Evolutionary conservation across 768 basidiomycete species (phyloP).

Genomic region (Hypholoma fasciculare): DNA sequence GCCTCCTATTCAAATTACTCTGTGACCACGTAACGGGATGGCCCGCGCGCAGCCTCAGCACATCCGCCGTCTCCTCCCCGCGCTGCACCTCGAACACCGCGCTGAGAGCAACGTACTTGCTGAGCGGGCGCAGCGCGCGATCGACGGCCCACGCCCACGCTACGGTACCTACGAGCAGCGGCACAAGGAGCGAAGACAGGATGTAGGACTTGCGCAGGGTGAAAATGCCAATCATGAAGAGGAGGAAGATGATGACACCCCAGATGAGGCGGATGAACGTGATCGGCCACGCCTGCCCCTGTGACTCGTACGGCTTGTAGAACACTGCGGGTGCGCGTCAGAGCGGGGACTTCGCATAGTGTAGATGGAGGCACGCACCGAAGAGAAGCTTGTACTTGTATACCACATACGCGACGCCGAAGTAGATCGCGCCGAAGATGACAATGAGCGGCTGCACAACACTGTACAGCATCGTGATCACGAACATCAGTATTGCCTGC

Average conservation of each 20-base stretch:
- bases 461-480: slow-evolving; percentile 93
- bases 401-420: slow-evolving; percentile 92
- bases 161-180: slow-evolving; percentile 73
- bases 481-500: slow-evolving; percentile 94
- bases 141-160: slow-evolving; percentile 83
- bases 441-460: slow-evolving; percentile 95
- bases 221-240: slow-evolving; percentile 98
- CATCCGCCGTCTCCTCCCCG: slow-evolving; percentile 83
- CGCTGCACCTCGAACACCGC: slow-evolving; percentile 88
- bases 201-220: slow-evolving; percentile 52
- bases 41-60: slow-evolving; percentile 66
- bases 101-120: slow-evolving; percentile 82
- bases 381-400: slow-evolving; percentile 98
- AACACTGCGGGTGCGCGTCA: slow-evolving; percentile 59
- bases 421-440: slow-evolving; percentile 94
- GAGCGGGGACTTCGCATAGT: background rate
- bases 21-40: slow-evolving; percentile 56
- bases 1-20: slow-evolving; percentile 81
- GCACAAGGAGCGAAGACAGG: slow-evolving; percentile 60
- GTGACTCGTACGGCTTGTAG: slow-evolving; percentile 97
- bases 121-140: slow-evolving; percentile 66
- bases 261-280: slow-evolving; percentile 91
- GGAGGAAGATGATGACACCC: slow-evolving; percentile 89
- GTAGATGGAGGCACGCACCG: slow-evolving; percentile 49
- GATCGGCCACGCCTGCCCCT: slow-evolving; percentile 97